Base-by-base conservation (phyloP, 1,284 basidiomycete species). In the Leccinum pallidistipes region DNA sequence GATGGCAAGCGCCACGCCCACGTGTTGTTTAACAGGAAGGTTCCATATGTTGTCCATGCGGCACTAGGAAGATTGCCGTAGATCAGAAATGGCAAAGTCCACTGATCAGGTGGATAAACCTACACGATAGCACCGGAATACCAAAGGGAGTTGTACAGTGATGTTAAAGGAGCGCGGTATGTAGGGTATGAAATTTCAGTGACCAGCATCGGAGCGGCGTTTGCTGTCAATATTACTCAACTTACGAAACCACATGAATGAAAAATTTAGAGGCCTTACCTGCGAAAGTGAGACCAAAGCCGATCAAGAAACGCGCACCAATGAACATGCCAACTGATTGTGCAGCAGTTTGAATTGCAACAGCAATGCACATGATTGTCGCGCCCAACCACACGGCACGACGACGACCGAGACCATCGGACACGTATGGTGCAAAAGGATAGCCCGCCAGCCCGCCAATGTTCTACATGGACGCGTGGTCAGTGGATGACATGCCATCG, bases 1-100 rank as follows among this genome's bases (percentile, higher is more conserved):
- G 88, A 90, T 18, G 90, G 88, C 57, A 90, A 79, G 65, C 90
- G 85, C 90, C 90, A 92, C 40, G 88, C 76, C 90, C 89, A 91
- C 12, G 83, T 81, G 67, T 68, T 83, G 38, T 75, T 68, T 55
- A 92, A 85, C 69, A 82, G 80, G 78, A 88, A 86, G 7, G 89
- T 88, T 29, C 90, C 90, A 71, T 84, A 92, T 1, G 88, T 87
- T 0, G 86, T 79, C 90, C 90, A 92, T 0, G 90, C 88, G 31
- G 89, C 88, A 62, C 87, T 83, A 57, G 65, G 62, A 34, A 50
- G 6, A 54, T 54, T 34, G 9, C 21, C 1, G 16, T 52, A 21
- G 18, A 38, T 57, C 43, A 11, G 52, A 51, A 63, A 53, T 54
- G 38, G 64, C 3, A 16, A n/a, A 36, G 27, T 21, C 43, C 47